A percentile compares a stretch with the other conserved stretches of the same genome.
These are phyloP conservation scores for Neurospora crassa DNA, from an alignment of 2,329 filamentous ascomycete genomes.

Conservation along the genomic window DNA sequence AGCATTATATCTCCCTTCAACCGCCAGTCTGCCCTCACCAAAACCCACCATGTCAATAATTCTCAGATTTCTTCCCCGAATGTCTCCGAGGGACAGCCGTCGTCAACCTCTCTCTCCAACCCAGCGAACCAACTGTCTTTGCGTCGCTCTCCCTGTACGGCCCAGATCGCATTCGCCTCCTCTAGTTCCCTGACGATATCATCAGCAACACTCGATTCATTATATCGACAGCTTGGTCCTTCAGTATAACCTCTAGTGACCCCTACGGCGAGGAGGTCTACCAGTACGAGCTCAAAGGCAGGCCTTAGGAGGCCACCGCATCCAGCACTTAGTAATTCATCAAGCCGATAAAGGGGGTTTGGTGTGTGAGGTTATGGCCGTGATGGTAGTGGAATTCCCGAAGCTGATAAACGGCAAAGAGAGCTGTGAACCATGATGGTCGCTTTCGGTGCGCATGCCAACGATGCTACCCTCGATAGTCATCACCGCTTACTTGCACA, in stretches of 20 bases:
- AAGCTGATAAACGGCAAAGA: background rate
- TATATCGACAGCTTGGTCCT: conserved; percentile 16
- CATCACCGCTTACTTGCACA: background rate
- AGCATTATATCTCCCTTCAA: background rate
- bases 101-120: background rate
- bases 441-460: background rate
- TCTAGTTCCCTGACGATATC: conserved; percentile 16
- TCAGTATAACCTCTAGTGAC: conserved; percentile 13
- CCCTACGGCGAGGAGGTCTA: conserved; percentile 6
- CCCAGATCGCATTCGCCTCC: conserved; percentile 15
- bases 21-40: background rate
- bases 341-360: background rate
- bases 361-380: background rate
- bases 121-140: conserved; percentile 1
- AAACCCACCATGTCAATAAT: background rate
- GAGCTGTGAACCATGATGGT: background rate
- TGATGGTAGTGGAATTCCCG: background rate
- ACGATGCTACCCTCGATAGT: background rate
- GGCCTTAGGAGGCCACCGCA: conserved; percentile 11
- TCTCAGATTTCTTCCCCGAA: background rate
- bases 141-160: conserved; percentile 18
- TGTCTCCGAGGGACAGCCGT: background rate
- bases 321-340: conserved; percentile 17
- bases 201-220: conserved; percentile 9
- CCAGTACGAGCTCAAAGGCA: conserved; percentile 16